Percentiles rank a stretch among this genome's conserved stretches.
Evolutionary conservation across 192 early-diverging fungal genomes (phyloP).

Genomic region (Powellomyces hirtus): DNA sequence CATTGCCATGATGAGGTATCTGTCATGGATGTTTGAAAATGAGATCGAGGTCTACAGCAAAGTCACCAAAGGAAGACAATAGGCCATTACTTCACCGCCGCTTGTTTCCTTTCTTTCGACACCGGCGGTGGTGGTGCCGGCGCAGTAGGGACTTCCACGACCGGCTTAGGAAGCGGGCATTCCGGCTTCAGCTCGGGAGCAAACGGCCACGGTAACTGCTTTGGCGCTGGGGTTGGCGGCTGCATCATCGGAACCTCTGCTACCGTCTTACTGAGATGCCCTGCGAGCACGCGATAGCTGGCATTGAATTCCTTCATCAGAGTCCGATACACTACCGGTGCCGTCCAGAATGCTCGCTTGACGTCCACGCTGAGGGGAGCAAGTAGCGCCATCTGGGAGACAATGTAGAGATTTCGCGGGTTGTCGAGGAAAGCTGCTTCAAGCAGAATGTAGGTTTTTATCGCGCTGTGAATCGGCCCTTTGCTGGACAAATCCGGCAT

Average conservation of each 20-base stretch:
- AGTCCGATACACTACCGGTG: not conserved
- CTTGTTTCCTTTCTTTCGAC: not conserved
- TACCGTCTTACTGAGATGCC: not conserved
- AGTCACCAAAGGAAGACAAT: not conserved
- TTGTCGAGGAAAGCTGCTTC: not conserved
- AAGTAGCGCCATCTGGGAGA: not conserved
- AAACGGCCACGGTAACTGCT: not conserved
- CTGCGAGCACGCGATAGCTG: not conserved
- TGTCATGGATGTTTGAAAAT: not conserved
- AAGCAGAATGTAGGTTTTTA: not conserved
- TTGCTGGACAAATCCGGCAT: not conserved
- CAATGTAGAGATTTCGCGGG: not conserved
- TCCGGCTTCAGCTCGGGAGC: not conserved
- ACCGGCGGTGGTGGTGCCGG: not conserved
- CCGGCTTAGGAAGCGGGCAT: not conserved
- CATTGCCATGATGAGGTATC: not conserved
- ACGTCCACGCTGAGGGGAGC: not conserved
- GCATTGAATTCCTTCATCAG: not conserved
- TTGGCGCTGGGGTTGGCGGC: not conserved
- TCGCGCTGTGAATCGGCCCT: not conserved
- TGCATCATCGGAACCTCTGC: not conserved
- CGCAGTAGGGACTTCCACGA: not conserved
- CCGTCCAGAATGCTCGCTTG: not conserved
- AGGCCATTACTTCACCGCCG: not conserved
- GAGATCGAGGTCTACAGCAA: not conserved